Percentiles rank a stretch among this genome's conserved stretches.
phyloP scores from a whole-genome alignment of 1,284 basidiomycete genomes.

The Schizophyllum commune region DNA sequence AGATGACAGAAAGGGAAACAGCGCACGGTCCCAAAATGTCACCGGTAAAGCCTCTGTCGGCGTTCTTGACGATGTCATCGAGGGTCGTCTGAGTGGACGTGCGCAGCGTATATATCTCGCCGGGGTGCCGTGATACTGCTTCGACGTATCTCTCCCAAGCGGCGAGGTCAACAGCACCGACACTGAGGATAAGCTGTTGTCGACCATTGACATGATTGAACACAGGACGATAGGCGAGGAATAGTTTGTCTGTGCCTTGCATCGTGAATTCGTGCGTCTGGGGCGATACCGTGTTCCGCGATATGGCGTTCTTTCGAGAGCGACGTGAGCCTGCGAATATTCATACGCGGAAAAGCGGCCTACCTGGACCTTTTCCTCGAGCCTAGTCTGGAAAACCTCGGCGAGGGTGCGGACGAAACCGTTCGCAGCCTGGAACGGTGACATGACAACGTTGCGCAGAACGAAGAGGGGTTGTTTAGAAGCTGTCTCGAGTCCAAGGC shows the following conservation, averaged over 20 bases:
- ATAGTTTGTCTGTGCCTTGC: slow-evolving; percentile 29
- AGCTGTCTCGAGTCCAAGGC: slow-evolving; percentile 25
- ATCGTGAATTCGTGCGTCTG: slow-evolving; percentile 31
- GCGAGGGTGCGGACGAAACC: slow-evolving; percentile 27
- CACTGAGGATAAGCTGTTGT: slow-evolving; percentile 30
- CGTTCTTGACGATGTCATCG: slow-evolving; percentile 11
- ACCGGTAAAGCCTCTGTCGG: no score
- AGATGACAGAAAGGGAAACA: no score
- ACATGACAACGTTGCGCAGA: slow-evolving; percentile 34
- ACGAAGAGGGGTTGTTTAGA: slow-evolving; percentile 27
- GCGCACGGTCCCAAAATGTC: no score
- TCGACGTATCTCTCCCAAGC: slow-evolving; percentile 12
- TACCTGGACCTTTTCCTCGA: slow-evolving; percentile 27
- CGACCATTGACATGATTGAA: slow-evolving; percentile 32
- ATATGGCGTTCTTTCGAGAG: slow-evolving; percentile 16
- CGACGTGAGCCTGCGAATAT: no score
- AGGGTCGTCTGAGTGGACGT: slow-evolving; percentile 7
- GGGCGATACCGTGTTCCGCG: slow-evolving; percentile 22
- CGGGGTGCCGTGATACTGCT: slow-evolving; percentile 15
- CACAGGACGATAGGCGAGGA: slow-evolving; percentile 28
- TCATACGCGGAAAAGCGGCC: no score
- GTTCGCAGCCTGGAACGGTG: slow-evolving; percentile 28
- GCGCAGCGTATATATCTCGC: slow-evolving; percentile 10
- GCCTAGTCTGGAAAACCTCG: slow-evolving; percentile 24
- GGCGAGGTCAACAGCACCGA: slow-evolving; percentile 16